Evolutionary conservation across 2,329 filamentous ascomycete species (phyloP).

Genomic region (Incumbomyces delicatus): DNA sequence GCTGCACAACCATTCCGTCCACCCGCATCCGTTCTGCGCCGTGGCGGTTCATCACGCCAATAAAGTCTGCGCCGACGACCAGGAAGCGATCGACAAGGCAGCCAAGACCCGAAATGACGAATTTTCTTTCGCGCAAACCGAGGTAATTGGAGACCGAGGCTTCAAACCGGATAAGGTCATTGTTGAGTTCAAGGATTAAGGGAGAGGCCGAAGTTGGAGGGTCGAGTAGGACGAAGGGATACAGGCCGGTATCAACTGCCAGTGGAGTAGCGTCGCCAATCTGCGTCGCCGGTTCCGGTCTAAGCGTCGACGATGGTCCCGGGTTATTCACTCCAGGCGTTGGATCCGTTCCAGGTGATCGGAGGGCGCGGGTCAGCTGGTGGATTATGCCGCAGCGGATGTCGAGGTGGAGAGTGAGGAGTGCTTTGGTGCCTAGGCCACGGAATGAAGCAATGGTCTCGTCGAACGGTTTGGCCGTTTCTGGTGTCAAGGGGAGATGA

Average conservation of each 20-base stretch:
- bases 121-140: slow-evolving; percentile 58
- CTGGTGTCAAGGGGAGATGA: slow-evolving; percentile 77
- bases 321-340: slow-evolving; percentile 1
- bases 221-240: slow-evolving; percentile 34
- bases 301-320: slow-evolving; percentile 21
- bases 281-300: slow-evolving; percentile 53
- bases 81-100: slow-evolving; percentile 71
- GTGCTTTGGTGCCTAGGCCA: slow-evolving; percentile 65
- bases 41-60: slow-evolving; percentile 72
- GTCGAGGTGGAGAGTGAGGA: slow-evolving; percentile 81
- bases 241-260: slow-evolving; percentile 32
- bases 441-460: slow-evolving; percentile 74
- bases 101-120: slow-evolving; percentile 67
- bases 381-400: slow-evolving; percentile 76
- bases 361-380: slow-evolving; percentile 58
- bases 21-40: slow-evolving; percentile 83
- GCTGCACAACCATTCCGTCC: slow-evolving; percentile 89
- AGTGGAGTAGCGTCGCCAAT: slow-evolving; percentile 28
- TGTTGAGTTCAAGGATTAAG: slow-evolving; percentile 71
- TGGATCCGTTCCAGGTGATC: slow-evolving; percentile 35
- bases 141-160: slow-evolving; percentile 68
- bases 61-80: slow-evolving; percentile 58
- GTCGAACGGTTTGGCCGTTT: slow-evolving; percentile 82
- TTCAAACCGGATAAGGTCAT: slow-evolving; percentile 76
- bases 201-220: slow-evolving; percentile 42